These are phyloP conservation scores for Fraxinus pennsylvanica DNA, from an alignment of 257 asterid species.

Conservation along the genomic window DNA sequence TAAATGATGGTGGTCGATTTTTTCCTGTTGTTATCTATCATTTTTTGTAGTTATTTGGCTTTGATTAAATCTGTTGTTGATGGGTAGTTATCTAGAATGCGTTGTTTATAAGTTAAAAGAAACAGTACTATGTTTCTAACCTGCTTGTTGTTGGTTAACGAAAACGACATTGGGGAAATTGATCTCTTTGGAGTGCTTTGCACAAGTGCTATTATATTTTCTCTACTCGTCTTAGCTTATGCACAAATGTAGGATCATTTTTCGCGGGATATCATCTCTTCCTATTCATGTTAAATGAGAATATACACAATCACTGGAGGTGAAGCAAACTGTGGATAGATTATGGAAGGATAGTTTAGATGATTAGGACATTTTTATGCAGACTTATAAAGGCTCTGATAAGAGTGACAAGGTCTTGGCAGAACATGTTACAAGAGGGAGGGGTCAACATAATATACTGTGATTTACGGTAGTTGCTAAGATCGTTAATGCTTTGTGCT, in stretches of 20 bases:
- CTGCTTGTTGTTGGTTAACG: background rate
- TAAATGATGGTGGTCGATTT: background rate
- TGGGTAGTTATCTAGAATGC: constrained; percentile 21
- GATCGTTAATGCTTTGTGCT: background rate
- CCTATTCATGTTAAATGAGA: background rate
- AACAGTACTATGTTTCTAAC: background rate
- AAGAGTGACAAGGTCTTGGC: no score
- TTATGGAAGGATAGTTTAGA: no score
- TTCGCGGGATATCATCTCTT: background rate
- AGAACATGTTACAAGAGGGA: no score
- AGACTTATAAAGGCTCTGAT: no score
- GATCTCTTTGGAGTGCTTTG: background rate
- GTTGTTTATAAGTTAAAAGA: background rate
- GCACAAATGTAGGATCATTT: no score
- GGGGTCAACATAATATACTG: no score
- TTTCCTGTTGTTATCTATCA: background rate
- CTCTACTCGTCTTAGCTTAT: constrained; percentile 1
- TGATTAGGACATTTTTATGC: no score
- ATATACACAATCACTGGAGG: background rate
- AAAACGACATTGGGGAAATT: background rate
- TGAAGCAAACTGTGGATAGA: no score
- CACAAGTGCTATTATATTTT: background rate
- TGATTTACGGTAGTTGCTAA: no score
- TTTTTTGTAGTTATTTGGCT: background rate
- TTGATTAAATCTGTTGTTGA: constrained; percentile 4